Evolutionary conservation across 306 rosid genomes (phyloP).

Genomic region (Castanea crenata): DNA sequence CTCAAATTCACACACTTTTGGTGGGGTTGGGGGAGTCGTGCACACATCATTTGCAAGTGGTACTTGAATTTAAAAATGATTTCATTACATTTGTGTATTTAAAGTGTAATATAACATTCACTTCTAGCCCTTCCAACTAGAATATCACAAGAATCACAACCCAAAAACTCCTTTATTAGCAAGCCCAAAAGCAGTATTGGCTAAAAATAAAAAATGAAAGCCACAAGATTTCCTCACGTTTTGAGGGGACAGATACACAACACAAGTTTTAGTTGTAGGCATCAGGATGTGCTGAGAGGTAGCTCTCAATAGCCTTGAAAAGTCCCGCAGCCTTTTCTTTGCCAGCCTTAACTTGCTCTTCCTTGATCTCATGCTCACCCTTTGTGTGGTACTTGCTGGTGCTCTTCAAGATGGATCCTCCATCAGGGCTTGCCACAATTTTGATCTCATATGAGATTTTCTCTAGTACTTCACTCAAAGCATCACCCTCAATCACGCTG

Average conservation of each 20-base stretch:
- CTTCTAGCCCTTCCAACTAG: no score
- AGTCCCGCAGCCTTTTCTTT: constrained; percentile 36
- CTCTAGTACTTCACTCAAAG: constrained; percentile 34
- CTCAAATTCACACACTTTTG: no score
- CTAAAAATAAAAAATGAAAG: background rate
- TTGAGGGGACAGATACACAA: background rate
- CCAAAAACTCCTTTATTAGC: background rate
- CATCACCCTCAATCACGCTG: constrained; percentile 47
- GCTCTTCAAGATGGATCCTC: constrained; percentile 32
- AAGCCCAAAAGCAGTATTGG: background rate
- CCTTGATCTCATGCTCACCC: constrained; percentile 22
- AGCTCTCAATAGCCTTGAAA: constrained; percentile 33
- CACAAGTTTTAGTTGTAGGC: background rate
- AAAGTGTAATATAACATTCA: no score
- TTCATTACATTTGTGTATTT: no score
- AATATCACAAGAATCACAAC: no score
- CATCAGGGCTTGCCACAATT: constrained; percentile 29
- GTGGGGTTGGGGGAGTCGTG: no score
- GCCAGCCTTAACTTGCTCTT: constrained; percentile 30
- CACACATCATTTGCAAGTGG: no score
- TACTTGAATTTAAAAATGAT: no score
- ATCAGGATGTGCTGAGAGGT: constrained; percentile 46
- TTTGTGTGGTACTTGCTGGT: constrained; percentile 28
- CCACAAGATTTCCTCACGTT: background rate
- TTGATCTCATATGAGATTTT: constrained; percentile 38